Base-by-base conservation (phyloP, 1,139 yeast species). In the Blastobotrys capitulatus region DNA sequence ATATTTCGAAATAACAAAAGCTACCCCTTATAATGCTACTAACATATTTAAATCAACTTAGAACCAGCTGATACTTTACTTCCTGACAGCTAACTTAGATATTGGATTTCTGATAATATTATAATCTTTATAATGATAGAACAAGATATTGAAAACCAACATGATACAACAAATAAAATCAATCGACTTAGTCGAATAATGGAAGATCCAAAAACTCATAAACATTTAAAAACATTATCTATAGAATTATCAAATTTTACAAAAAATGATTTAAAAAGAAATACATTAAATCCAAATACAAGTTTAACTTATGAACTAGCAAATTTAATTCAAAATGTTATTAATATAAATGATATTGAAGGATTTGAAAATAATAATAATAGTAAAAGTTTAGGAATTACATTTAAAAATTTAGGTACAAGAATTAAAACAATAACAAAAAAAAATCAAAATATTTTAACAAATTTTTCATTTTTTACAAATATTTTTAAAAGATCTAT, bases 381-480 rank as follows among this genome's bases (percentile, higher is more conserved):
- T 22, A 22, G 25, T 68, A 73, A 50, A 70, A 69, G 47, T 71
- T 78, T n/a, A 9, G 81, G 81, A 58, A 71, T 77, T 40, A 70
- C 75, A 8, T 75, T 77, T 60, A 65, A 65, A 46, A 64, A 67
- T 48, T 57, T 77, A 27, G 73, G 78, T n/a, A 74, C 77, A 47
- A 65, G 65, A 51, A 80, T 22, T 22, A 22, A 22, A 22, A 4
- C n/a, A n/a, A n/a, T 69, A 54, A 78, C 77, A 42, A 77, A 78
- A 34, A 68, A 77, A n/a, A 73, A 75, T 31, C 67, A 64, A 27
- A 79, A 75, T 58, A 60, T 74, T 65, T 34, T 68, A 9, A 64
- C 74, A 56, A 64, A 63, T 34, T 48, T 63, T 20, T 56, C 55
- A 19, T 56, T 61, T 36, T 56, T 68, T 52, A 74, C 77, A 6